phyloP scores from a whole-genome alignment of 441 rosid species.

The Corymbia citriodora region DNA sequence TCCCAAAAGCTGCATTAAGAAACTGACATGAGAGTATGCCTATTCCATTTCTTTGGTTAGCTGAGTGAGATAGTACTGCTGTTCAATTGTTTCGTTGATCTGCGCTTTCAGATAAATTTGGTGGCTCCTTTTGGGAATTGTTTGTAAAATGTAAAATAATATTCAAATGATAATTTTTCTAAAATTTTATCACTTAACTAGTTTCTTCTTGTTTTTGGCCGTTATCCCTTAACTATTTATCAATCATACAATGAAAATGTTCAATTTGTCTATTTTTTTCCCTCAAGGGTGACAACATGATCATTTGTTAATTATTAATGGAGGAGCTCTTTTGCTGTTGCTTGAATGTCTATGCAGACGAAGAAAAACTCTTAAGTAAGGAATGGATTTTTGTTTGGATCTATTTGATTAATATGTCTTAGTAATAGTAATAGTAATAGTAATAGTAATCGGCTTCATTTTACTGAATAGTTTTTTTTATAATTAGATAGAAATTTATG shows the following conservation, averaged over 20 bases:
- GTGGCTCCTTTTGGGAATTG: neutral
- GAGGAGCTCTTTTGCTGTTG: neutral
- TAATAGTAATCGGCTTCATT: too few relatives aligned
- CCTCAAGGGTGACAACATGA: neutral
- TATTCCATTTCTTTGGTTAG: neutral
- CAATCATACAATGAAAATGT: neutral
- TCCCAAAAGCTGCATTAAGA: conserved; percentile 44
- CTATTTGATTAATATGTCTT: neutral
- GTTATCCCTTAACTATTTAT: neutral
- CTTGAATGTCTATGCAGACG: neutral
- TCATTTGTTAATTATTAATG: neutral
- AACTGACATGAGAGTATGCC: conserved; percentile 7
- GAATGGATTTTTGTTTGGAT: neutral
- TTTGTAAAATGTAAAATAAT: conserved; percentile 4
- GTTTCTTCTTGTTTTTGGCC: neutral
- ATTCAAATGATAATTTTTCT: neutral
- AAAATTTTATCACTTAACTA: neutral
- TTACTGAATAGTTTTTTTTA: neutral
- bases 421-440: neutral
- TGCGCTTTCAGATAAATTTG: neutral
- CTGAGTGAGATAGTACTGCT: neutral
- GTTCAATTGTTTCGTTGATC: conserved; percentile 37
- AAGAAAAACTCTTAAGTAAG: neutral
- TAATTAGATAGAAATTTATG: neutral
- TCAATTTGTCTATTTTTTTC: neutral